Percentiles rank a stretch among this genome's conserved stretches.
Evolutionary conservation across 768 basidiomycete genomes (phyloP).

Genomic region (Boletus patriciae): DNA sequence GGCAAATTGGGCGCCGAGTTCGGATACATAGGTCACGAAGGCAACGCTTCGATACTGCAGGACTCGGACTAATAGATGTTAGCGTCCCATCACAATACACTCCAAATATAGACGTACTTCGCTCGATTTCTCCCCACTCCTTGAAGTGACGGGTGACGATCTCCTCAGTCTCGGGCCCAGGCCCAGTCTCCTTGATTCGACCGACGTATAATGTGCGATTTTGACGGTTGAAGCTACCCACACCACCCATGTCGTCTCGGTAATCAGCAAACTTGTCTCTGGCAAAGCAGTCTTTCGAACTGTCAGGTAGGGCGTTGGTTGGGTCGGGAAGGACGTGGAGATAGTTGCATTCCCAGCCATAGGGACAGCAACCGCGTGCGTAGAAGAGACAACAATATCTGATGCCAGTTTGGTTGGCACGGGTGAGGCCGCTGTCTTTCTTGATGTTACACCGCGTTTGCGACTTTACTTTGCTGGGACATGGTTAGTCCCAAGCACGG

Average conservation of each 20-base stretch:
- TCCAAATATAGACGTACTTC: slow-evolving; percentile 55
- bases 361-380: slow-evolving; percentile 94
- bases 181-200: slow-evolving; percentile 88
- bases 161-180: slow-evolving; percentile 87
- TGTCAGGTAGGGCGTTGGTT: slow-evolving; percentile 71
- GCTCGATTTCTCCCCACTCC: slow-evolving; percentile 93
- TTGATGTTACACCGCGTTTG: slow-evolving; percentile 90
- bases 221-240: slow-evolving; percentile 91
- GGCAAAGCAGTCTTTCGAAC: slow-evolving; percentile 95
- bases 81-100: neutral
- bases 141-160: slow-evolving; percentile 89
- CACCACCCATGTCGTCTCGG: slow-evolving; percentile 99
- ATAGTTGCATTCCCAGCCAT: slow-evolving; percentile 98
- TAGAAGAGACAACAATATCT: slow-evolving; percentile 96
- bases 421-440: slow-evolving; percentile 87
- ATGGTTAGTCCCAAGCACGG: slow-evolving; percentile 1
- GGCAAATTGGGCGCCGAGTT: slow-evolving; percentile 89
- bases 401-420: slow-evolving; percentile 91
- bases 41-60: slow-evolving; percentile 94
- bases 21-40: slow-evolving; percentile 91
- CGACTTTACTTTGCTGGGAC: slow-evolving; percentile 82
- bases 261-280: slow-evolving; percentile 97
- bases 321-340: slow-evolving; percentile 85
- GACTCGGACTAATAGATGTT: slow-evolving; percentile 63
- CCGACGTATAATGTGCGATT: slow-evolving; percentile 96